Base-by-base conservation (phyloP, 768 basidiomycete species). In the Lactifluus rugatus region DNA sequence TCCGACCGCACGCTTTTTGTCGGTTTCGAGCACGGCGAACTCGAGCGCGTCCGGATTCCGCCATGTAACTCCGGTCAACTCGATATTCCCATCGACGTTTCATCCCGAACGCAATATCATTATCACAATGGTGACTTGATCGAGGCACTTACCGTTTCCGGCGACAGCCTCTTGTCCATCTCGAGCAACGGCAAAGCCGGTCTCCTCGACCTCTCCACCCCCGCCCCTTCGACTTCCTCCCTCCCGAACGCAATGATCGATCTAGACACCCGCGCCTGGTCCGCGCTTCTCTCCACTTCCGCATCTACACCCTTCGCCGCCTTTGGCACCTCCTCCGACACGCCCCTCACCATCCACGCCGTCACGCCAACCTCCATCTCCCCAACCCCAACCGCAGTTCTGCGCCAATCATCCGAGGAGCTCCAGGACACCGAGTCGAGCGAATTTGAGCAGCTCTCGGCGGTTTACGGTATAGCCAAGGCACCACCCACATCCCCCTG, bases 401-500 rank as follows among this genome's bases (percentile, higher is more conserved):
- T 89, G 48, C 73, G 74, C 53, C 72, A 77, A 7, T 65, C 69
- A 13, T 44, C 21, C 10, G 0, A 3, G 28, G 67, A 70, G 53
- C 60, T 66, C 34, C 54, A 60, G 57, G 64, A 58, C 13, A 64
- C 51, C 49, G 60, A 37, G 10, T 25, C 42, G 45, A 51, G 17
- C 37, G 34, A 36, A 50, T 61, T 31, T 11, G 41, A 57, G 48
- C 57, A 54, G 42, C 66, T 69, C 3, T 78, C 82, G 34, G 86
- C 89, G 1, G 89, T 89, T 10, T 91, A 90, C 71, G 85, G 80
- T 44, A 79, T 93, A 67, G 73, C 81, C 8, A 74, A 72, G 25
- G 80, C 81, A 7, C 83, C 87, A 0, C 74, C 76, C 0, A 75
- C 80, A 26, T 83, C 83, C 21, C 80, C 83, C 1, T 83, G 84